Evolutionary conservation across 257 asterid genomes (phyloP), one percentile per base, ranked within the genome.

Genomic region (Penstemon davidsonii): DNA sequence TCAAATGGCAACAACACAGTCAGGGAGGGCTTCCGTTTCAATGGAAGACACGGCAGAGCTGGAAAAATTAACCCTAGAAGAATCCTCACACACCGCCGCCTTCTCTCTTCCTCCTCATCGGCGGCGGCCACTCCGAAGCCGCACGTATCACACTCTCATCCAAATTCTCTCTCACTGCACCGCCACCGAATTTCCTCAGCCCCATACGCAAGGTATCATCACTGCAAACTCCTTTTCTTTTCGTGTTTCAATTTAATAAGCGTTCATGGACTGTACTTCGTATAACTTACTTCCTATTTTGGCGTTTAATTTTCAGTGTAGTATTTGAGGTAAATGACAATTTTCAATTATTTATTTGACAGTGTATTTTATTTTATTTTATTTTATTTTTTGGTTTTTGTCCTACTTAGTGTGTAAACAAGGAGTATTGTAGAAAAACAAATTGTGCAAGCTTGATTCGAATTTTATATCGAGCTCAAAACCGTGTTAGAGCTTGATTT

Each of bases 61-160:
- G 66, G 81, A 62, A 62, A 69, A 75, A 10, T 58, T 68, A 69
- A 56, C 78, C 50, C 33, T 25, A 25, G 70, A 61, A 70, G 78
- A 75, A 60, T 76, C 82, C 52, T 45, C 83, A 8, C 60, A 66
- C 51, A 47, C 71, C 58, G 72, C 64, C 4, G 72, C 64, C 4
- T 19, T 39, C 64, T 13, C 72, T 37, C 64, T 80, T 55, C 82
- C 83, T 8, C 80, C 71, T 40, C 75, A 43, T 61, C 81, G 84
- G 33, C 95, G 96, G 5, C 84, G 95, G 62, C 88, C 88, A 4
- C 75, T 89, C 47, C 83, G 72, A 39, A 89, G 98, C 80, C 76
- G 83, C 13, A 89, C 96, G 33, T 80, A 66, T 72, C 64, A 19
- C 66, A 60, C 81, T n/a, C 77, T 89, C 39, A 6, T 66, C 49